Conservation (phyloP, 768 basidiomycete species). For the Leccinellum albellum region DNA sequence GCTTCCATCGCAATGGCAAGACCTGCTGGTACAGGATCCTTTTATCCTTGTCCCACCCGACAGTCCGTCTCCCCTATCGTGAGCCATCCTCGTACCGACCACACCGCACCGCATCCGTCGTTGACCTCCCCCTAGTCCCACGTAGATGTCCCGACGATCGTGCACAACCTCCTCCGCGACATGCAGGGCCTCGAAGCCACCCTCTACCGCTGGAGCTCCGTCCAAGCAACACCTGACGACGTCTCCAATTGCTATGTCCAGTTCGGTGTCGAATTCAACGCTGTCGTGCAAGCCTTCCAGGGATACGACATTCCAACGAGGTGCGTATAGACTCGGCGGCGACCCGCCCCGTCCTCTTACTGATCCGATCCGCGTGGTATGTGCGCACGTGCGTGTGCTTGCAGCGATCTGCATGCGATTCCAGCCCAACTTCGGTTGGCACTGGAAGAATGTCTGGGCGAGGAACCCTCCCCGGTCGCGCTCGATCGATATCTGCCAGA, state of each 20-base stretch:
- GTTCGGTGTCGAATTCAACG: constrained; percentile 87
- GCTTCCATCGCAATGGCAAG: constrained; percentile 2
- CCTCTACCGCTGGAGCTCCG: constrained; percentile 64
- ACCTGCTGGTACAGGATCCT: constrained; percentile 13
- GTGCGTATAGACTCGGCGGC: constrained; percentile 42
- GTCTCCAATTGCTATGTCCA: constrained; percentile 90
- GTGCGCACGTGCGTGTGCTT: not conserved
- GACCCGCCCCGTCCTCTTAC: not conserved
- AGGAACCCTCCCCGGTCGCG: constrained; percentile 32
- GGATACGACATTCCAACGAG: constrained; percentile 70
- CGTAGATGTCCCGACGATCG: constrained; percentile 55
- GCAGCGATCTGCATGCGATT: constrained; percentile 39
- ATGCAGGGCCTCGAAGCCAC: constrained; percentile 80
- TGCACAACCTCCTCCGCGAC: constrained; percentile 66
- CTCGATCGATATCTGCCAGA: constrained; percentile 38
- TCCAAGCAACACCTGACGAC: constrained; percentile 56
- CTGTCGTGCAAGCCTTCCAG: constrained; percentile 71
- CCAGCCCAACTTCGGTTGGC: constrained; percentile 36
- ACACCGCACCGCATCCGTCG: not conserved
- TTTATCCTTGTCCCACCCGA: not conserved
- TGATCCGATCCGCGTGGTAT: not conserved
- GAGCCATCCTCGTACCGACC: not conserved
- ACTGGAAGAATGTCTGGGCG: constrained; percentile 45
- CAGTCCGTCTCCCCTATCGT: not conserved
- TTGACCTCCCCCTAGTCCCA: not conserved